Evolutionary conservation across 2,329 filamentous ascomycete genomes (phyloP), one percentile per base, ranked within the genome.

Genomic region (Scedosporium boydii): DNA sequence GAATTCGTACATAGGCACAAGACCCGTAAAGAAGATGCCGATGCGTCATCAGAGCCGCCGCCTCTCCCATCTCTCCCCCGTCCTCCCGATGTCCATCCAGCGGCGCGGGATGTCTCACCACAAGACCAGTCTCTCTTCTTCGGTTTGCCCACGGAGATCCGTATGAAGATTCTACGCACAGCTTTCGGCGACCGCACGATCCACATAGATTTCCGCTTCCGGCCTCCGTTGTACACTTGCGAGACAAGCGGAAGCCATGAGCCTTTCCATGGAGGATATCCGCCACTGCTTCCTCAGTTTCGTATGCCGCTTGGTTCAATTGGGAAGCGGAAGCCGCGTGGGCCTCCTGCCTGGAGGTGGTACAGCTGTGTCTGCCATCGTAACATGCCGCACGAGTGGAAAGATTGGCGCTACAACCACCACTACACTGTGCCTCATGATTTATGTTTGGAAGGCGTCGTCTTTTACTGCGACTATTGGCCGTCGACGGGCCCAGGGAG

Each of bases 361-460:
- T 69, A 67, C 14, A 63, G 68, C 48, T 69, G 68, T 34, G 67
- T 70, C 26, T 71, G 69, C 42, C 69, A 70, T 57, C 65, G 68
- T n/a, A 63, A 58, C 18, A 63, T 64, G 18, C 60, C 59, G n/a
- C 64, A 63, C 4, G 63, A 66, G 12, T 38, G 51, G 9, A 66
- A 63, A 10, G 63, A 65, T 21, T 38, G 58, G 16, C 66, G 66
- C 51, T 53, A 62, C 3, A 68, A 64, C 26, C 60, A 66, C 14
- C 9, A 26, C 3, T 18, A 12, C 14, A 1, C 10, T 21, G 16
- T 38, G 38, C 6, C 7, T 3, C 1, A 23, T 5, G 57, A 59
- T 23, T 16, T 3, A 23, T 59, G 57, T 59, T 18, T 59, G 18
- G 38, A 10, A 18, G 57, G 57, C 4, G 1, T 1, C 21, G n/a